Base-by-base conservation (phyloP, 306 rosid species). In the Malus sylvestris region DNA sequence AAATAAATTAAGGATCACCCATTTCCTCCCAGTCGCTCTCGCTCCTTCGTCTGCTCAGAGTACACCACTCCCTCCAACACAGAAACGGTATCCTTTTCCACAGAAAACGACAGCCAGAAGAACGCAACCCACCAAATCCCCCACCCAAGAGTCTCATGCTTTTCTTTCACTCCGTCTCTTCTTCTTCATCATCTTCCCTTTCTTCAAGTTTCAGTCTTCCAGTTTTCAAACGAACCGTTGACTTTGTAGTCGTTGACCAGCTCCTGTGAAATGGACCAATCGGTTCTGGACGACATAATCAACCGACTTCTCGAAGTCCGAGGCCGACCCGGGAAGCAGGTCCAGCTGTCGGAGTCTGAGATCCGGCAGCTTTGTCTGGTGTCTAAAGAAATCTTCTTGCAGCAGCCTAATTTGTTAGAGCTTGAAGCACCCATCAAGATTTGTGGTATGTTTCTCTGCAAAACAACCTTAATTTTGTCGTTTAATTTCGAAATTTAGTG, bases 391-490 rank as follows among this genome's bases (percentile, higher is more conserved):
- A 86, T 93, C 83, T 91, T 93, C 86, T 67, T 93, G 76, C 90
- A 88, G 73, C 98, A 93, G 79, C 94, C 98, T 62, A 88, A 83
- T 84, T 83, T 91, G 77, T 80, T 93, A 81, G 93, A 93, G 77
- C 94, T 93, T 59, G 89, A 91, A 79, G 96, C 97, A 18, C 98
- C 98, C 80, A 91, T 93, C 76, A 93, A 93, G 87, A 93, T 93
- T 87, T 91, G 97, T 65, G 97, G 98, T 93, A 81, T 57, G 81
- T 57, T 61, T 68, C 63, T 55, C 14, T 4, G 19, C 64, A 14
- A 65, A 23, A 55, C 59, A 78, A 29, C 79, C 73, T 64, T 2
- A n/a, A 19, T 59, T 52, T 67, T 44, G n/a, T 4, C 15, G 40
- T 19, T 65, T 70, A 10, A 4, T 49, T 22, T 71, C 55, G 46